Evolutionary conservation across 148 eudicot genomes (phyloP), one percentile per base, ranked within the genome.

Genomic region (Amaranthus hypochondriacus): DNA sequence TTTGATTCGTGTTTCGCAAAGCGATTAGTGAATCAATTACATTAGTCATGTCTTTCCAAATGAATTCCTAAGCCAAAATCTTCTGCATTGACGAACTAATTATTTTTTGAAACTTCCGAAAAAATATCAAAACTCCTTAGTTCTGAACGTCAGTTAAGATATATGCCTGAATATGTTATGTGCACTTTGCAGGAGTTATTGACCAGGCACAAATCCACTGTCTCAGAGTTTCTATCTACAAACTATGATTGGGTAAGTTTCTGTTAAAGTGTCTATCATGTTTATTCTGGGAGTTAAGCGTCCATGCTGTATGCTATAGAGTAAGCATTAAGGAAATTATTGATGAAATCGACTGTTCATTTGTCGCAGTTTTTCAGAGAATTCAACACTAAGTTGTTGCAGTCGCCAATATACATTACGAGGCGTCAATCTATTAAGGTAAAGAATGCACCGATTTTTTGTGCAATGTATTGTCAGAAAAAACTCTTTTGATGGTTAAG

Each of bases 341-440:
- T 63, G 39, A 68, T 72, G 69, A 53, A 21, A 18, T 49, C 39
- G 48, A 42, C 6, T 53, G 48, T 64, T 21, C 15, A 48, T 52
- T 8, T 54, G 52, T 83, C 39, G 39, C 69, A 91, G 97, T 89
- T 89, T 76, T 91, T 91, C 59, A 68, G 12, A 59, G 92, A 86
- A 56, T 84, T 81, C 79, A 84, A 84, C 67, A 75, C 82, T 60
- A 83, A 81, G 78, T 77, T 91, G 82, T 81, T 91, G 70, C 86
- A 83, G 76, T 91, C 97, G 15, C 55, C 85, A 56, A 80, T 76
- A 60, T 91, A 91, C 78, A 82, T 91, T 78, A 91, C 93, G 73
- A 82, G 88, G 77, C 80, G 97, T 61, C 85, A 84, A 49, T 85
- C 93, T 68, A 67, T 86, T 66, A 89, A 83, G 97, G 97, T 90